Percentiles rank a stretch among this genome's conserved stretches.
Conservation (phyloP, 352 stramenopile species). For the Phytophthora niederhauseri region DNA sequence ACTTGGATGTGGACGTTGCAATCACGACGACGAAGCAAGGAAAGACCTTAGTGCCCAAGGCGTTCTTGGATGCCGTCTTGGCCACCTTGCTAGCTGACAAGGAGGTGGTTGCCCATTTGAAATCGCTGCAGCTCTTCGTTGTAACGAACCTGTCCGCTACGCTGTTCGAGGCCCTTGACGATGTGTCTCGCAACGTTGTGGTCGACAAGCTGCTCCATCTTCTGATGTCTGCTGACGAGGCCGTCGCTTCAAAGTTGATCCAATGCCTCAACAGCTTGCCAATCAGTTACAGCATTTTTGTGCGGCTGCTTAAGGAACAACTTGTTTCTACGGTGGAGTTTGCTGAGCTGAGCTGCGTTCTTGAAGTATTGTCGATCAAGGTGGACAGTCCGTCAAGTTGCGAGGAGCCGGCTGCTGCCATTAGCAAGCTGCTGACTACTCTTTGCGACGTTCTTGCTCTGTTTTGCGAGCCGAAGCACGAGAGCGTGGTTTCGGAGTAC, state of each 20-base stretch:
- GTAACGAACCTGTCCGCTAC: slow-evolving; percentile 43
- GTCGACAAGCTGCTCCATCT: slow-evolving; percentile 57
- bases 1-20: slow-evolving; percentile 45
- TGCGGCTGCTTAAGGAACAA: slow-evolving; percentile 56
- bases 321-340: slow-evolving; percentile 36
- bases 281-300: slow-evolving; percentile 60
- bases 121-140: slow-evolving; percentile 51
- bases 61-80: slow-evolving; percentile 61
- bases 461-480: slow-evolving; percentile 59
- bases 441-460: slow-evolving; percentile 64
- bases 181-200: slow-evolving; percentile 52
- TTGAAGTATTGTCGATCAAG: slow-evolving; percentile 81
- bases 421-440: slow-evolving; percentile 55
- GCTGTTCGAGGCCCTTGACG: slow-evolving; percentile 59
- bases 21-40: slow-evolving; percentile 36
- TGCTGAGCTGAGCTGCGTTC: slow-evolving; percentile 68
- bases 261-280: slow-evolving; percentile 56
- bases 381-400: slow-evolving; percentile 48
- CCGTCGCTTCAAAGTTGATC: slow-evolving; percentile 63
- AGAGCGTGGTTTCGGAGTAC: slow-evolving; percentile 75
- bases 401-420: slow-evolving; percentile 30
- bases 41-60: slow-evolving; percentile 45
- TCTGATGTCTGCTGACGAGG: slow-evolving; percentile 66
- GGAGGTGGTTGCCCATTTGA: slow-evolving; percentile 34
- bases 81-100: slow-evolving; percentile 51